Evolutionary conservation across 1,139 yeast species (phyloP).

Genomic region (Taphrina flavorubra): DNA sequence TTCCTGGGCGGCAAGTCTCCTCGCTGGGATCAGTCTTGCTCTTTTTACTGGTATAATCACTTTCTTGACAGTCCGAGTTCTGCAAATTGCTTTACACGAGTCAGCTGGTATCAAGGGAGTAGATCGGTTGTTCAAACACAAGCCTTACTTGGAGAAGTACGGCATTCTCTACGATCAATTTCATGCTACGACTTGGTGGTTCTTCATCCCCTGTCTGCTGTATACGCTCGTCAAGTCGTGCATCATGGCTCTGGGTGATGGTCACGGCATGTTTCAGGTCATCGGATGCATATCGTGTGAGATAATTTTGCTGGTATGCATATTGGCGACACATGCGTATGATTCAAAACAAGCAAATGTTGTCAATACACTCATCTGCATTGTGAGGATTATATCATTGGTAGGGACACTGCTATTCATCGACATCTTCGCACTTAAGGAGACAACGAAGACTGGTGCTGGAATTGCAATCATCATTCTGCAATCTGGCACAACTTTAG

Average conservation of each 20-base stretch:
- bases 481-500: slow-evolving; percentile 49
- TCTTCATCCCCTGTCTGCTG: slow-evolving; percentile 48
- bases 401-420: slow-evolving; percentile 50
- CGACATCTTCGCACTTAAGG: slow-evolving; percentile 49
- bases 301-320: slow-evolving; percentile 45
- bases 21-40: slow-evolving; percentile 51
- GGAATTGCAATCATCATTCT: slow-evolving; percentile 50
- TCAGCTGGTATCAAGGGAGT: slow-evolving; percentile 47
- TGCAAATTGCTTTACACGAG: slow-evolving; percentile 47
- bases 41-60: slow-evolving; percentile 48
- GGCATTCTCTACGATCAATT: slow-evolving; percentile 52
- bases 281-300: slow-evolving; percentile 51
- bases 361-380: slow-evolving; percentile 50
- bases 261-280: slow-evolving; percentile 51
- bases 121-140: slow-evolving; percentile 49
- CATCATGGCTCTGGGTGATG: slow-evolving; percentile 51
- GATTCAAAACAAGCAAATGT: slow-evolving; percentile 51
- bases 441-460: slow-evolving; percentile 49
- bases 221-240: slow-evolving; percentile 51
- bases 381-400: slow-evolving; percentile 49
- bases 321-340: slow-evolving; percentile 49
- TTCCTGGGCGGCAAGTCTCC: slow-evolving; percentile 50
- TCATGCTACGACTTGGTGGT: slow-evolving; percentile 51
- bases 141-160: slow-evolving; percentile 51
- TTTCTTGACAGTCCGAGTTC: slow-evolving; percentile 48